Base-by-base conservation (phyloP, 768 basidiomycete genomes). In the Calocybe gangraenosa region DNA sequence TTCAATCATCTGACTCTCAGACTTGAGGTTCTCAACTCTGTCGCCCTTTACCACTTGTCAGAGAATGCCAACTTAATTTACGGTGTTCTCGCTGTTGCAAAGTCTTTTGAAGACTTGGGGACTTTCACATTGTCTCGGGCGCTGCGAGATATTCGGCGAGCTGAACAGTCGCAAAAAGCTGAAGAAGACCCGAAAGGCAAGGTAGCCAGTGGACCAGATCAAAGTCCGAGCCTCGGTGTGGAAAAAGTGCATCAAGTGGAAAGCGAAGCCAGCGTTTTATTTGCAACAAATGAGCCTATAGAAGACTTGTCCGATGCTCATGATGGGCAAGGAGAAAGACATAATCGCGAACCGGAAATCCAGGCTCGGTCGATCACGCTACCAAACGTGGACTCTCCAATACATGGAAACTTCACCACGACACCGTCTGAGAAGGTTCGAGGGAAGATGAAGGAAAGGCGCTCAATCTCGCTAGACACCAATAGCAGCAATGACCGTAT, bases 1-100 rank as follows among this genome's bases (percentile, higher is more conserved):
- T n/a, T n/a, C n/a, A 32, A 25, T 23, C 42, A 7, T 41, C 22
- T 32, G 20, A 35, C 25, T 7, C 32, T 37, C 13, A 92, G 90
- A 75, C 74, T 98, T 35, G 96, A 99, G 61, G 80, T 85, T 2
- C 92, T 99, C 70, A 96, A 93, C 62, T 77, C 83, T 3, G 73
- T 96, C 46, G 76, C 96, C 40, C 75, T 84, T 32, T 75, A 87
- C 55, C 81, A 91, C 52, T 71, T 92, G 11, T 71, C 77, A 33
- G 84, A 89, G 22, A 98, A 96, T 60, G 84, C 94, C 0, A 87
- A 95, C 57, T 63, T 98, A 30, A 70, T 92, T 38, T 94, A 96
- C 60, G 85, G 84, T 3, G 79, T 98, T 41, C 69, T 98, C 3
- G 79, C 87, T 7, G 76, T 91, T 0, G 89, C 92, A 63, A 84